Base-by-base conservation (phyloP, 1,284 basidiomycete species). In the Coniophora puteana region DNA sequence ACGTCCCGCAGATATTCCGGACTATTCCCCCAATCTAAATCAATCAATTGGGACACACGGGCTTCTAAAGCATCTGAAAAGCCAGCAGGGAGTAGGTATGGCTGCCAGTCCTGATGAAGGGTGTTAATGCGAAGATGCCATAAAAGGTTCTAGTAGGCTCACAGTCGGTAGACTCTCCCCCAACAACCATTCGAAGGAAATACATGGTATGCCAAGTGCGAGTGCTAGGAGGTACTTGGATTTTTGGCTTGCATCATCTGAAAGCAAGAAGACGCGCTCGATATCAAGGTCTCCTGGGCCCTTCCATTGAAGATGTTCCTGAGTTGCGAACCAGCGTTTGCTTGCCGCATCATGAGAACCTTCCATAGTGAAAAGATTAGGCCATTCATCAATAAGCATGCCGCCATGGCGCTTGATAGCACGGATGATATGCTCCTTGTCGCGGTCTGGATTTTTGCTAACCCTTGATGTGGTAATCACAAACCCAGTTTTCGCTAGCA, bases 151-250 rank as follows among this genome's bases (percentile, higher is more conserved):
- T 30, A 12, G 41, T 40, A 17, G 38, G 5, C 39, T 22, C 27
- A 20, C 16, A 18, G 22, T 21, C n/a, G 26, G 31, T 20, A 25
- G 69, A 57, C 22, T 68, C 69, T 18, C 73, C 69, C 29, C n/a
- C 8, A 70, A 53, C 13, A 90, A 52, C 76, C 83, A 93, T 3
- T 72, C 63, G 4, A 72, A 59, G 0, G 74, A 75, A n/a, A 95
- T 55, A 51, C 89, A 91, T 1, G 92, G 93, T 36, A 95, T 80
- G 5, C 92, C 92, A 21, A 92, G 66, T 0, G 87, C 89, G 22
- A 95, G 71, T 5, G 91, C 89, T 5, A 84, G 72, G 38, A 94
- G 67, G 53, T 78, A 90, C 58, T 93, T 93, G 4, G 83, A 73
- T 46, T 88, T 93, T 44, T 79, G 75, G 45, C 71, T 75, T 7